Percentiles rank a stretch among this genome's conserved stretches.
These are phyloP conservation scores for Dipodascus geniculatus DNA, from an alignment of 805 yeast genomes.

Conservation along the genomic window DNA sequence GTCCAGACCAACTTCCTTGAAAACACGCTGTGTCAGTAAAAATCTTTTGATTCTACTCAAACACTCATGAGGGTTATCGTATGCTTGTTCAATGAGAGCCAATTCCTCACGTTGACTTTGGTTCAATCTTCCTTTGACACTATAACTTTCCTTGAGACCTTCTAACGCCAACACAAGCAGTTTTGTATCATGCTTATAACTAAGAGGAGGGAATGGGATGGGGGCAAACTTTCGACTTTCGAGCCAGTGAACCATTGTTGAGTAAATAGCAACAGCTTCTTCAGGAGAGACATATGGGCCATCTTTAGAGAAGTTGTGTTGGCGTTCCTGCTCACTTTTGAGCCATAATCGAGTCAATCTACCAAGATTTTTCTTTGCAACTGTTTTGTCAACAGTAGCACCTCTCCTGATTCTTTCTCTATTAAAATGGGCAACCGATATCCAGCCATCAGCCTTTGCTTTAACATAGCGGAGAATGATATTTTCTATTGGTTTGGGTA, in stretches of 20 bases:
- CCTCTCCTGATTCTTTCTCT: conserved; percentile 82
- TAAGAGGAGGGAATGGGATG: conserved; percentile 86
- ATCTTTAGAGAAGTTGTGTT: conserved; percentile 60
- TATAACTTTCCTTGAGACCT: conserved; percentile 68
- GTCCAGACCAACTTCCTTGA: conserved; percentile 76
- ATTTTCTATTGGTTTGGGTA: conserved; percentile 80
- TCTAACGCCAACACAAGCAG: conserved; percentile 82
- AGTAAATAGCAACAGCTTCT: conserved; percentile 79
- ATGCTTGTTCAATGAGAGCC: conserved; percentile 89
- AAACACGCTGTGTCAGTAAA: conserved; percentile 77
- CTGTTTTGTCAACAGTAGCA: conserved; percentile 88
- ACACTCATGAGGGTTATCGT: conserved; percentile 93
- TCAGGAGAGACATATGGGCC: conserved; percentile 83
- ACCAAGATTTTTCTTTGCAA: conserved; percentile 86
- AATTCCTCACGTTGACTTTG: conserved; percentile 85
- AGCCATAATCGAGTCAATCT: conserved; percentile 87
- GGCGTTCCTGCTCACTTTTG: conserved; percentile 84
- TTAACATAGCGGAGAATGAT: conserved; percentile 83
- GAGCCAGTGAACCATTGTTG: conserved; percentile 84
- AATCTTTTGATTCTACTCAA: conserved; percentile 73
- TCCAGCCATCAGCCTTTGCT: conserved; percentile 96
- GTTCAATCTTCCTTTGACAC: conserved; percentile 64
- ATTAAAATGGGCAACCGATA: conserved; percentile 83
- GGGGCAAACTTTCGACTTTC: conserved; percentile 75
- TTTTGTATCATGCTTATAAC: conserved; percentile 89